Evolutionary conservation across 1,284 basidiomycete genomes (phyloP).

Genomic region (Heterobasidion irregulare): DNA sequence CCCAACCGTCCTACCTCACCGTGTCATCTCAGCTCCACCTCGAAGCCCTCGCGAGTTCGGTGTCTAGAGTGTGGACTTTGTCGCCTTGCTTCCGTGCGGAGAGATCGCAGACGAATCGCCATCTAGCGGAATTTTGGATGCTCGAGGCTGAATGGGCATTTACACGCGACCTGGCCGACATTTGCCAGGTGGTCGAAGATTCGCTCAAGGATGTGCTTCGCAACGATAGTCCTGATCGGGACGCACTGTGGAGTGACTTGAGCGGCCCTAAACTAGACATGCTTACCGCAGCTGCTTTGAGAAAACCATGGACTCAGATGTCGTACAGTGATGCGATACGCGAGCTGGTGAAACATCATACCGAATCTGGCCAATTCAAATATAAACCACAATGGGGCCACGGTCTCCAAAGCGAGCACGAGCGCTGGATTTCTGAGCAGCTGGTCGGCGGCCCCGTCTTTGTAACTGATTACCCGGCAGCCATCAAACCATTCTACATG

Average conservation of each 20-base stretch:
- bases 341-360: constrained; percentile 39
- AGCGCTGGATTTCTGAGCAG: constrained; percentile 79
- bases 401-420: constrained; percentile 82
- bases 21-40: constrained; percentile 95
- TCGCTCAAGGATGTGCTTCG: constrained; percentile 42
- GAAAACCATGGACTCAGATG: constrained; percentile 59
- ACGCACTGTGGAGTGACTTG: constrained; percentile 30
- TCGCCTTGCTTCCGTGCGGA: constrained; percentile 94
- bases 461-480: constrained; percentile 82
- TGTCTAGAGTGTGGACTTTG: constrained; percentile 85
- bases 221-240: constrained; percentile 23
- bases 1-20: constrained; percentile 77
- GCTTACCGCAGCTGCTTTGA: constrained; percentile 24
- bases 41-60: constrained; percentile 75
- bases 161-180: constrained; percentile 34
- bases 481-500: constrained; percentile 97
- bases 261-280: constrained; percentile 20
- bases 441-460: constrained; percentile 74
- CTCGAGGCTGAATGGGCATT: constrained; percentile 89
- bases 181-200: constrained; percentile 71
- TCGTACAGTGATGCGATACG: constrained; percentile 75
- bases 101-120: constrained; percentile 80
- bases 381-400: constrained; percentile 65
- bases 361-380: constrained; percentile 31
- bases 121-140: constrained; percentile 99